phyloP scores from a whole-genome alignment of 495 filamentous ascomycete species.

The Trichodelitschia bisporula region DNA sequence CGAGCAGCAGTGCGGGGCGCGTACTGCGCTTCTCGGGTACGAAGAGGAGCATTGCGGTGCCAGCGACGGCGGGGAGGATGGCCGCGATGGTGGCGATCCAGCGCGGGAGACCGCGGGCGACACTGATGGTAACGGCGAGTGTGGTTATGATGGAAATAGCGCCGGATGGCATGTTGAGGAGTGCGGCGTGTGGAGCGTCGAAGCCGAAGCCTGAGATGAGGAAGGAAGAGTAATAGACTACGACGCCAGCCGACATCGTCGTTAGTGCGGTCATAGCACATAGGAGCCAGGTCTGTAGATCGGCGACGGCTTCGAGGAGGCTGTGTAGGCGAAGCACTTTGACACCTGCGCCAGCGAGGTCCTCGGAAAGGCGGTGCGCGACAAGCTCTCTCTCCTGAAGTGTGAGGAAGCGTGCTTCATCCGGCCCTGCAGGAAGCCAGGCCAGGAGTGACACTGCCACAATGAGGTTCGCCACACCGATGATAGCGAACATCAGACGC shows the following conservation, averaged over 20 bases:
- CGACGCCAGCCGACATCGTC: background rate
- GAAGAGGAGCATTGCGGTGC: background rate
- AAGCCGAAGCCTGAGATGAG: background rate
- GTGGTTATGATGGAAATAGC: background rate
- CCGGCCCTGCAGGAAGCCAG: background rate
- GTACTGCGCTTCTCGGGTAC: background rate
- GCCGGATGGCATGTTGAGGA: background rate
- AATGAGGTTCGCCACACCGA: background rate
- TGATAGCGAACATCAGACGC: background rate
- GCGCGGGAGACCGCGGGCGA: background rate
- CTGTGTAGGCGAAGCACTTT: background rate
- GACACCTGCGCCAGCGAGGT: background rate
- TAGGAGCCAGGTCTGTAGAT: constrained; percentile 1
- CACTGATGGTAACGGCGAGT: background rate
- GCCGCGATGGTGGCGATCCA: background rate
- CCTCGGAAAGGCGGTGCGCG: background rate
- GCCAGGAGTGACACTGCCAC: background rate
- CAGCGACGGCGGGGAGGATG: background rate
- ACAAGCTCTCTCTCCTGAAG: background rate
- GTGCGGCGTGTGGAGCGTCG: background rate
- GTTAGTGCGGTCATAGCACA: background rate
- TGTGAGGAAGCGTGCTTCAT: background rate
- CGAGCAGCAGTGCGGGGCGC: background rate
- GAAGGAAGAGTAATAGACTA: background rate
- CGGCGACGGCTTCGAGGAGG: background rate